Evolutionary conservation across 2,329 filamentous ascomycete genomes (phyloP).

Genomic region (Fusarium oligoseptatum): DNA sequence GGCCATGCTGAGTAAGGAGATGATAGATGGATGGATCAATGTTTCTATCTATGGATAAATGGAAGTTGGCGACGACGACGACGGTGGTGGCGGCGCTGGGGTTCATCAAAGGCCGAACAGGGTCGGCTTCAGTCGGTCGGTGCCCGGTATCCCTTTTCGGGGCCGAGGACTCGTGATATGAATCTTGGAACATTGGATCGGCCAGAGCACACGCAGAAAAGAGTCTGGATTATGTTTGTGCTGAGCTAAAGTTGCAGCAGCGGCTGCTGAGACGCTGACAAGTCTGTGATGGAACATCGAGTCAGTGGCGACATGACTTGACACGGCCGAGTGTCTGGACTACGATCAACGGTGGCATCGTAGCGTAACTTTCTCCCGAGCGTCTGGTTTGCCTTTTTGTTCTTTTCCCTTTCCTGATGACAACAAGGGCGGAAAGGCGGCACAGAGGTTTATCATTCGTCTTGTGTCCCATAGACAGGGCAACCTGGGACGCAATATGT

Average conservation of each 20-base stretch:
- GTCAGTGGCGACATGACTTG: conserved; percentile 16
- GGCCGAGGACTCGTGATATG: conserved; percentile 9
- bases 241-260: not conserved
- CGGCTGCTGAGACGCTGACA: not conserved
- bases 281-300: conserved; percentile 4
- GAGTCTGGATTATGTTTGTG: not conserved
- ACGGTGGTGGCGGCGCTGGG: conserved; percentile 29
- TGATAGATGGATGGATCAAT: not conserved
- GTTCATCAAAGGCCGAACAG: conserved; percentile 19
- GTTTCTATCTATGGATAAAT: conserved; percentile 40
- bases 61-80: conserved; percentile 8
- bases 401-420: not conserved
- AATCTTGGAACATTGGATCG: not conserved
- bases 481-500: conserved; percentile 40
- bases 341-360: not conserved
- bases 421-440: not conserved
- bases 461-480: conserved; percentile 27
- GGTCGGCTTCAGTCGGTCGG: conserved; percentile 7
- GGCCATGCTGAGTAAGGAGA: conserved; percentile 6
- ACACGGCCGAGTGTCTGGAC: conserved; percentile 28
- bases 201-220: not conserved
- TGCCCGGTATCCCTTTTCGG: conserved; percentile 21
- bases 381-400: not conserved
- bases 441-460: conserved; percentile 5
- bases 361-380: conserved; percentile 1